Evolutionary conservation across 805 yeast species (phyloP).

Genomic region (Scheffersomyces coipomensis): DNA sequence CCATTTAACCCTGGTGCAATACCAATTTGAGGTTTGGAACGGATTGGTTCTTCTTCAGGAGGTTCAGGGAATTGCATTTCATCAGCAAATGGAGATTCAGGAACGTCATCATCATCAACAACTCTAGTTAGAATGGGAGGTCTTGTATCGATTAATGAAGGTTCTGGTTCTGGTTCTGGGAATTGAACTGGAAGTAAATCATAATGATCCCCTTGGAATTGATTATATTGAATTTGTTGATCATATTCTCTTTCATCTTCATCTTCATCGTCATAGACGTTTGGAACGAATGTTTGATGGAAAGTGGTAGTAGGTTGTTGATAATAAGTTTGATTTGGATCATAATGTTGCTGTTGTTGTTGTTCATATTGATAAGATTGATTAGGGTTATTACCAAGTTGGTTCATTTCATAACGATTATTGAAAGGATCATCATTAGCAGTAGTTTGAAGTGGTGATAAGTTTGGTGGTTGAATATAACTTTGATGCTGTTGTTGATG

Average conservation of each 20-base stretch:
- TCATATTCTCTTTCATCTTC: conserved; percentile 39
- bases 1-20: conserved; percentile 40
- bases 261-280: conserved; percentile 40
- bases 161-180: conserved; percentile 14
- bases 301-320: conserved; percentile 9
- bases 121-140: conserved; percentile 6
- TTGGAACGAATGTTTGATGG: conserved; percentile 43
- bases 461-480: background rate
- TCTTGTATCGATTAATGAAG: conserved; percentile 2
- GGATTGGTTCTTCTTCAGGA: conserved; percentile 34
- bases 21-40: conserved; percentile 32
- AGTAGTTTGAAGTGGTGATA: background rate
- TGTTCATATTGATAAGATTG: background rate
- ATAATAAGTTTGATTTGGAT: background rate
- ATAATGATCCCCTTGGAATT: conserved; percentile 41
- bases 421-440: conserved; percentile 1
- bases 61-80: conserved; percentile 25
- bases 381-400: conserved; percentile 1
- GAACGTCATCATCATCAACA: conserved; percentile 11
- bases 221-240: conserved; percentile 34
- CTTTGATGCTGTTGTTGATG: background rate
- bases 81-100: conserved; percentile 28
- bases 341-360: background rate
- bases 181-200: conserved; percentile 30
- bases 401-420: conserved; percentile 11